Percentiles rank a stretch among this genome's conserved stretches.
Conservation (phyloP, 1,139 yeast species). For the Nakaseomyces glabratus region DNA sequence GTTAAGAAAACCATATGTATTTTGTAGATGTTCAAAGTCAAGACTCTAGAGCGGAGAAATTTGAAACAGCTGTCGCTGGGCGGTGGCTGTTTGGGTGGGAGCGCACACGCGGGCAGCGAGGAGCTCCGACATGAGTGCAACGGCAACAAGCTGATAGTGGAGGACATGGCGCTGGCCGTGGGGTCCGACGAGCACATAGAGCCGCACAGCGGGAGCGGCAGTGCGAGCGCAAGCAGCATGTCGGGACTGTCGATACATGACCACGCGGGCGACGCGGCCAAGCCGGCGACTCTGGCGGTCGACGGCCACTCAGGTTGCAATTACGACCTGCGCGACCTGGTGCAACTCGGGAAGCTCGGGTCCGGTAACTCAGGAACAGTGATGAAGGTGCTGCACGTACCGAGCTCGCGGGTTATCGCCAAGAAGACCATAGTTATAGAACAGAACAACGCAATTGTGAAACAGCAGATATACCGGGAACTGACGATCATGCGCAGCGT, state of each 20-base stretch:
- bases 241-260: neutral
- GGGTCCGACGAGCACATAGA: too few relatives aligned
- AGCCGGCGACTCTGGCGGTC: slow-evolving; percentile 13
- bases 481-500: slow-evolving; percentile 87
- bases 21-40: slow-evolving; percentile 36
- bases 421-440: slow-evolving; percentile 82
- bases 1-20: neutral
- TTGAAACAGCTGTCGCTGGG: slow-evolving; percentile 58
- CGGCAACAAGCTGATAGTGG: neutral
- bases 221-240: neutral
- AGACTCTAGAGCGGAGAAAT: slow-evolving; percentile 63
- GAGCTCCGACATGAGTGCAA: neutral
- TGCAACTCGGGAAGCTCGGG: slow-evolving; percentile 71
- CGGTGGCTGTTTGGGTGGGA: neutral
- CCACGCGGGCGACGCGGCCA: neutral
- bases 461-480: slow-evolving; percentile 82
- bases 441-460: slow-evolving; percentile 60
- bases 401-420: slow-evolving; percentile 85
- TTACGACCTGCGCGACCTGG: slow-evolving; percentile 44
- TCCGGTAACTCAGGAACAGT: slow-evolving; percentile 94
- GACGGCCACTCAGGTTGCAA: slow-evolving; percentile 8
- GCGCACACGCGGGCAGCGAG: neutral
- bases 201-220: too few relatives aligned
- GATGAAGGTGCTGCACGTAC: slow-evolving; percentile 76
- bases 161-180: neutral